Percentiles rank a stretch among this genome's conserved stretches.
These are phyloP conservation scores for Podila verticillata DNA, from an alignment of 192 early-diverging fungal genomes.

Conservation along the genomic window DNA sequence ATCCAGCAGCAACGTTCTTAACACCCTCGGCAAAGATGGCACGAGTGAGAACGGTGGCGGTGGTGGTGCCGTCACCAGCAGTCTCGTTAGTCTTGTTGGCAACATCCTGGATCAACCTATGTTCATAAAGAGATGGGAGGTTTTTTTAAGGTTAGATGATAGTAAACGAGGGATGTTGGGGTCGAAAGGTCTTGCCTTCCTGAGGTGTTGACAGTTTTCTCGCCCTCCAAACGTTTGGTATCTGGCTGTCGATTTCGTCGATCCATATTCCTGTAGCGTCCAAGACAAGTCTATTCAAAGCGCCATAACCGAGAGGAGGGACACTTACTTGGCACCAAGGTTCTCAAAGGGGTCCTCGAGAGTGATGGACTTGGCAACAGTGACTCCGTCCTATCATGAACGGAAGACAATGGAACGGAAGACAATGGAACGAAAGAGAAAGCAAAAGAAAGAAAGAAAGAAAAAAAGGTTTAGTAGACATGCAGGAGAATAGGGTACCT, in stretches of 20 bases:
- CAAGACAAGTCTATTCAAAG: too few relatives aligned
- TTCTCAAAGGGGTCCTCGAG: constrained; percentile 99
- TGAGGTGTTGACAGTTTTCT: neutral
- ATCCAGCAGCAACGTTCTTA: constrained; percentile 98
- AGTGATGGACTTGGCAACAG: constrained; percentile 97
- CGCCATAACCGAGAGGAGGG: neutral
- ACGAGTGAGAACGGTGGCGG: constrained; percentile 96
- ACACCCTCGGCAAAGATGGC: constrained; percentile 99
- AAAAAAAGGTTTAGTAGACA: neutral
- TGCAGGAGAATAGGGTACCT: too few relatives aligned
- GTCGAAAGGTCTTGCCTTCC: too few relatives aligned
- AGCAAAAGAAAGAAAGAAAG: neutral
- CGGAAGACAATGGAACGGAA: neutral
- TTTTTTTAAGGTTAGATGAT: neutral
- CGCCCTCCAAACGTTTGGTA: neutral
- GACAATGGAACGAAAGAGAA: neutral
- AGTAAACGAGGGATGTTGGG: too few relatives aligned
- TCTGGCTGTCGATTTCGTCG: neutral
- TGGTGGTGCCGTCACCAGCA: constrained; percentile 99
- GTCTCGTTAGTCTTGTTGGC: constrained; percentile 99
- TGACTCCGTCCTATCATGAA: constrained; percentile 92
- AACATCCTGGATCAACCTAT: constrained; percentile 96
- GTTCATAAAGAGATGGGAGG: neutral
- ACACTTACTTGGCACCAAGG: constrained; percentile 86
- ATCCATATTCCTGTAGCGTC: neutral